phyloP scores from a whole-genome alignment of 2,329 filamentous ascomycete genomes.

The Talaromyces sp. region DNA sequence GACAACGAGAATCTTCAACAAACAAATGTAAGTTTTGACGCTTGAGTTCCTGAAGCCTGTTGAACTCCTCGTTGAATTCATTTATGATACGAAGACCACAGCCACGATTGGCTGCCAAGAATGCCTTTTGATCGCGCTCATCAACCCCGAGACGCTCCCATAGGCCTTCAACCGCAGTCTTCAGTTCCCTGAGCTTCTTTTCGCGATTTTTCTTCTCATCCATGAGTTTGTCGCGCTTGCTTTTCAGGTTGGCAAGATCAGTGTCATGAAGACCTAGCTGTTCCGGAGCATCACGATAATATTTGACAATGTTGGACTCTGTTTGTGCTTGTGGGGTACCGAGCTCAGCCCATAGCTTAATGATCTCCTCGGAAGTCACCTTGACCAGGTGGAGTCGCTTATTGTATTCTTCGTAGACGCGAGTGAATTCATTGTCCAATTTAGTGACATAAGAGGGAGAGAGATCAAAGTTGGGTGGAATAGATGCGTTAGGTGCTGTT shows the following conservation, averaged over 20 bases:
- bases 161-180: conserved; percentile 71
- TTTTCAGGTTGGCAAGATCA: conserved; percentile 68
- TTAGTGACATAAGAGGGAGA: conserved; percentile 81
- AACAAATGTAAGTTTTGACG: conserved; percentile 92
- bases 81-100: conserved; percentile 90
- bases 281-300: conserved; percentile 85
- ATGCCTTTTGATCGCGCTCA: conserved; percentile 75
- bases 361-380: conserved; percentile 73
- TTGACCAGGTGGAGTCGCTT: conserved; percentile 74
- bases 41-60: conserved; percentile 85
- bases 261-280: conserved; percentile 89
- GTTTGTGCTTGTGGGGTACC: conserved; percentile 92
- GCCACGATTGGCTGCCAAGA: conserved; percentile 81
- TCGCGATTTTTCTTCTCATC: conserved; percentile 88
- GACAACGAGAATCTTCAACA: conserved; percentile 86
- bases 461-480: conserved; percentile 85
- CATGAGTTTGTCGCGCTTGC: conserved; percentile 73
- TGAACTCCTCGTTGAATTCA: conserved; percentile 89
- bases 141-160: conserved; percentile 88
- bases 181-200: conserved; percentile 71
- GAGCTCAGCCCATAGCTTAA: conserved; percentile 92
- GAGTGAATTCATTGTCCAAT: conserved; percentile 85
- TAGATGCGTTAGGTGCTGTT: conserved; percentile 67
- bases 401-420: conserved; percentile 95
- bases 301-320: conserved; percentile 79